Evolutionary conservation across 805 yeast genomes (phyloP).

Genomic region (Candida palmyrensis): DNA sequence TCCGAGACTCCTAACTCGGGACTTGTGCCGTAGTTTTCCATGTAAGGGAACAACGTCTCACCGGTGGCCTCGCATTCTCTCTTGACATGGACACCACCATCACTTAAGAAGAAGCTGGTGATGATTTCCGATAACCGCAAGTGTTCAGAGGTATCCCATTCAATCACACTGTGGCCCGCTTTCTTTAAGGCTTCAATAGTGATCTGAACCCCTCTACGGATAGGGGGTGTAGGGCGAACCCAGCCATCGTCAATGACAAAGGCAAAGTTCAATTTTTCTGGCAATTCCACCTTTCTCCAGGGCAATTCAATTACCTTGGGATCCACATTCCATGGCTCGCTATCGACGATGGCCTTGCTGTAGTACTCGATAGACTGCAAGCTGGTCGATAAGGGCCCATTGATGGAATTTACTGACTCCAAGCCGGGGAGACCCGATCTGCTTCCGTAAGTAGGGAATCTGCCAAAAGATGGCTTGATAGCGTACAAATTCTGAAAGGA

Average conservation of each 20-base stretch:
- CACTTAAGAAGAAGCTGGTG: constrained; percentile 37
- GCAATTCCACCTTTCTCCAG: constrained; percentile 36
- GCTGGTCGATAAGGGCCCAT: constrained; percentile 43
- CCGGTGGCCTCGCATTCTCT: constrained; percentile 32
- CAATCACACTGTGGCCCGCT: constrained; percentile 49
- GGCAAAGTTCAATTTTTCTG: constrained; percentile 39
- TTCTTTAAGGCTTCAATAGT: constrained; percentile 25
- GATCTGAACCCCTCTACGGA: constrained; percentile 39
- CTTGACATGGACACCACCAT: constrained; percentile 37
- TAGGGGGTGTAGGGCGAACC: constrained; percentile 53
- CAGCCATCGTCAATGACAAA: constrained; percentile 39
- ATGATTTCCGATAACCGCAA: constrained; percentile 23
- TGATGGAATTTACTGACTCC: constrained; percentile 34
- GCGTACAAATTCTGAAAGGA: constrained; percentile 37
- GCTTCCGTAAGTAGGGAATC: constrained; percentile 35
- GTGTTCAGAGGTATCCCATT: constrained; percentile 41
- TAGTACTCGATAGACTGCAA: constrained; percentile 36
- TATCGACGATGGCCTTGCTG: constrained; percentile 29
- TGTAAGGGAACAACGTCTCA: constrained; percentile 40
- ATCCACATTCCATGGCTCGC: constrained; percentile 45
- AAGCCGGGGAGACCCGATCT: constrained; percentile 31
- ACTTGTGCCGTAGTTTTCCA: constrained; percentile 32
- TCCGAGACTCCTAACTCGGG: constrained; percentile 31
- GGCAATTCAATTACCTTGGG: constrained; percentile 47
- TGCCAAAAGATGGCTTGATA: constrained; percentile 41